Conservation (phyloP, 345 rosid genomes). For the Rhodamnia rubescens region DNA sequence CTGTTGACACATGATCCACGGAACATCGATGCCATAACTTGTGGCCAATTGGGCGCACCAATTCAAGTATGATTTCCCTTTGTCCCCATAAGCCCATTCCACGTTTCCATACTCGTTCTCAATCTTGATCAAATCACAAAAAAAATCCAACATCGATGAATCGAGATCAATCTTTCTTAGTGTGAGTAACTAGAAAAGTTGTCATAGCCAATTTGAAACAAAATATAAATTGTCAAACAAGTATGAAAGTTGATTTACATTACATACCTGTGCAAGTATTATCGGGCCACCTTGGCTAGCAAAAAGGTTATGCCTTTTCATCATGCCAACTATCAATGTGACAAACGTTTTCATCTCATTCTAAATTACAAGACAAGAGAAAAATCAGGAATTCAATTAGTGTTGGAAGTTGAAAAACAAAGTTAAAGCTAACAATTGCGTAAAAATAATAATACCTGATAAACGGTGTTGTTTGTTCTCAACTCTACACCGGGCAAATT, state of each 20-base stretch:
- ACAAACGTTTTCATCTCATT: conserved; percentile 33
- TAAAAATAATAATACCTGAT: conserved; percentile 21
- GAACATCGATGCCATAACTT: conserved; percentile 11
- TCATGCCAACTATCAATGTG: conserved; percentile 17
- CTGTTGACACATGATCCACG: conserved; percentile 44
- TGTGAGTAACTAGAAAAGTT: background rate
- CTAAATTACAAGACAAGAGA: background rate
- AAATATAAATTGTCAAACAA: background rate
- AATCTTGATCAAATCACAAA: conserved; percentile 9
- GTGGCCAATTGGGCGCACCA: conserved; percentile 32
- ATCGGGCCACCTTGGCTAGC: conserved; percentile 44
- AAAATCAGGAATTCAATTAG: background rate
- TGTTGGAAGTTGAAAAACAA: background rate
- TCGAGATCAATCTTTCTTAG: background rate
- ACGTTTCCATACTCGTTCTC: conserved; percentile 40
- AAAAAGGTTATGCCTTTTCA: conserved; percentile 17
- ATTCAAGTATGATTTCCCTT: conserved; percentile 17
- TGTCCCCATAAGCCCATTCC: conserved; percentile 6
- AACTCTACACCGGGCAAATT: conserved; percentile 28
- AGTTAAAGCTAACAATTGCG: background rate
- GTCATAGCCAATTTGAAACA: background rate
- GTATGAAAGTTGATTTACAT: background rate
- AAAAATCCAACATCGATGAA: background rate
- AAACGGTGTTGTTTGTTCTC: conserved; percentile 37
- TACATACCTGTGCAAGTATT: conserved; percentile 26